Evolutionary conservation across 139 green algal genomes (phyloP).

Genomic region (Spirogloea muscicola): DNA sequence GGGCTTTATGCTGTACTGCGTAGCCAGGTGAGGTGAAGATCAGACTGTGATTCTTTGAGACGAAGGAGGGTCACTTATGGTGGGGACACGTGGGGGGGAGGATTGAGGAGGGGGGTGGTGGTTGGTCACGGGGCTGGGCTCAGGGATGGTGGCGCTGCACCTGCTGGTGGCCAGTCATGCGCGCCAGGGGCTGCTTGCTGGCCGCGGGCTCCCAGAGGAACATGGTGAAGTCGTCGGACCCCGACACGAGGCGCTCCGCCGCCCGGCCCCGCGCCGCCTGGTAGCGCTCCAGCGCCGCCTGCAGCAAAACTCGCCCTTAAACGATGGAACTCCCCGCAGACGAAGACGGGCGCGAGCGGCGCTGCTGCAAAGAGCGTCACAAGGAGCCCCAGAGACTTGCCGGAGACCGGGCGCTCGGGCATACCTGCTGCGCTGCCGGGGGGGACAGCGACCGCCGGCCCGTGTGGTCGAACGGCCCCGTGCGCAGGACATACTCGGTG

Average conservation of each 20-base stretch:
- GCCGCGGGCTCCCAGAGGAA: slow-evolving; percentile 82
- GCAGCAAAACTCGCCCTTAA: neutral
- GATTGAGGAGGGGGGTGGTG: too few relatives aligned
- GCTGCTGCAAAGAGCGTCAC: neutral
- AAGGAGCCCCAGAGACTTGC: neutral
- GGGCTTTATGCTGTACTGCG: too few relatives aligned
- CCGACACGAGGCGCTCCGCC: slow-evolving; percentile 86
- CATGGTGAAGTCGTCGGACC: slow-evolving; percentile 95
- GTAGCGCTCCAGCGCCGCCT: slow-evolving; percentile 63
- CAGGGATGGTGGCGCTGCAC: too few relatives aligned
- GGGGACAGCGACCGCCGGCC: slow-evolving; percentile 36
- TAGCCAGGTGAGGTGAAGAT: too few relatives aligned
- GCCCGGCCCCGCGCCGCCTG: slow-evolving; percentile 53
- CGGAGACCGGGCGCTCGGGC: neutral
- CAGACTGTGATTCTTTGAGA: too few relatives aligned
- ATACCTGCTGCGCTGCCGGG: neutral
- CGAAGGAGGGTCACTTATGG: too few relatives aligned
- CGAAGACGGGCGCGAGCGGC: neutral
- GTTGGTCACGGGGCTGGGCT: too few relatives aligned
- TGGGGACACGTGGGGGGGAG: too few relatives aligned
- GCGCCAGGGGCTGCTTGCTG: slow-evolving; percentile 39
- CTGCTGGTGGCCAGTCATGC: slow-evolving; percentile 86
- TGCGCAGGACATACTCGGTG: slow-evolving; percentile 80
- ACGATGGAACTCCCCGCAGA: neutral
- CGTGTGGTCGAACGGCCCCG: slow-evolving; percentile 85